Base-by-base conservation (phyloP, 805 yeast genomes). In the Candida berthetii region DNA sequence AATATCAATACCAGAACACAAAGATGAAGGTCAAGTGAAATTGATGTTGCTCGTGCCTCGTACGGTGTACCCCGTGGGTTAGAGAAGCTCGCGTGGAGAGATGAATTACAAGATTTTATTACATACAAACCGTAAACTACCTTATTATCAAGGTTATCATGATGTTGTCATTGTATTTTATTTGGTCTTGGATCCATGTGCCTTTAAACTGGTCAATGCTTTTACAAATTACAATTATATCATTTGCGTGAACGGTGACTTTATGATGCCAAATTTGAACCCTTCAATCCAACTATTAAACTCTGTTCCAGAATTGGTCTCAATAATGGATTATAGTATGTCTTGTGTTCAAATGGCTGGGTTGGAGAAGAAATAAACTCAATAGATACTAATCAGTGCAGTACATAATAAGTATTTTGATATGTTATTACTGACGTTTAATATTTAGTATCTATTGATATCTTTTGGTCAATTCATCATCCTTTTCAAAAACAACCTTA, bases 141-240 rank as follows among this genome's bases (percentile, higher is more conserved):
- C 77, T 44, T 91, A 91, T 60, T 91, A 89, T 59, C 99, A 91
- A 62, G 99, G 99, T 0, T 87, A 74, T 59, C 98, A 91, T 60
- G 98, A 93, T 53, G 68, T 93, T 17, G 20, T 15, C 89, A 87
- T 1, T 71, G 85, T 31, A 71, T 85, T 4, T 66, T 85, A 7
- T 62, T 85, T 4, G 55, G 82, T 15, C 75, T 82, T 1, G 76
- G 79, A 10, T 50, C n/a, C n/a, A n/a, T n/a, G n/a, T n/a, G n/a
- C n/a, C n/a, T 73, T 67, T 43, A 54, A 53, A 17, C 52, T 79
- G 7, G 62, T 90, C 38, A 82, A 79, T 42, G 56, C 62, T 25
- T 64, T 88, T 37, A 70, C 93, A 0, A n/a, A n/a, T n/a, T n/a
- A n/a, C n/a, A n/a, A n/a, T 48, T 84, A 8, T 48, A 64, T 40